These are phyloP conservation scores for Letharia columbiana DNA, from an alignment of 495 filamentous ascomycete genomes.

Conservation along the genomic window DNA sequence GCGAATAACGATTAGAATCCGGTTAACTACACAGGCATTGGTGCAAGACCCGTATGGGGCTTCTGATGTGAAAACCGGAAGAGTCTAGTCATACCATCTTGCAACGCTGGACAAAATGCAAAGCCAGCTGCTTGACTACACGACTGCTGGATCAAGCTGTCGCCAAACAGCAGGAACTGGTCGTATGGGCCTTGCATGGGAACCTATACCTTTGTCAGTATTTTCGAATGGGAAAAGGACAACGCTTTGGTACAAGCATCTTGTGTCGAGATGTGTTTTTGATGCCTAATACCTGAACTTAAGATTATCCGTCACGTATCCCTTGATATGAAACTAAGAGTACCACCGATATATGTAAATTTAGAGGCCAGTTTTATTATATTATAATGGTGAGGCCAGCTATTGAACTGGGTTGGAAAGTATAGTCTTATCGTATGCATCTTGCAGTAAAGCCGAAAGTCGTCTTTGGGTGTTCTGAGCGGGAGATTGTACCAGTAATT, in stretches of 20 bases:
- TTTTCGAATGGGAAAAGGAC: neutral
- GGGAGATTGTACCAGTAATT: no score
- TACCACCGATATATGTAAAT: no score
- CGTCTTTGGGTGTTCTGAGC: no score
- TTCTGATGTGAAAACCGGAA: neutral
- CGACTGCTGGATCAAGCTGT: constrained; percentile 65
- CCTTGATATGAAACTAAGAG: no score
- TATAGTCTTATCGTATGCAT: no score
- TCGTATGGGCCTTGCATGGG: constrained; percentile 37
- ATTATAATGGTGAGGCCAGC: no score
- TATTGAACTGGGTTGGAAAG: no score
- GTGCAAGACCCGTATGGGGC: constrained; percentile 9
- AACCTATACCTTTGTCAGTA: neutral
- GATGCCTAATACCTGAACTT: no score
- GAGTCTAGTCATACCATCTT: constrained; percentile 45
- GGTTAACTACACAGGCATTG: neutral
- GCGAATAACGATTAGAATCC: neutral
- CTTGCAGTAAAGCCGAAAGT: no score
- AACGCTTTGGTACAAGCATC: neutral
- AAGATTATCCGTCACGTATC: no score
- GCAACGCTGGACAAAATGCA: constrained; percentile 60
- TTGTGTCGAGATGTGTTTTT: no score
- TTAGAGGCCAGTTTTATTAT: no score
- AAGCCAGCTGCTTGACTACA: constrained; percentile 53
- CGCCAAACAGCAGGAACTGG: constrained; percentile 74